phyloP scores from a whole-genome alignment of 441 rosid genomes.

The Eutrema salsugineum region DNA sequence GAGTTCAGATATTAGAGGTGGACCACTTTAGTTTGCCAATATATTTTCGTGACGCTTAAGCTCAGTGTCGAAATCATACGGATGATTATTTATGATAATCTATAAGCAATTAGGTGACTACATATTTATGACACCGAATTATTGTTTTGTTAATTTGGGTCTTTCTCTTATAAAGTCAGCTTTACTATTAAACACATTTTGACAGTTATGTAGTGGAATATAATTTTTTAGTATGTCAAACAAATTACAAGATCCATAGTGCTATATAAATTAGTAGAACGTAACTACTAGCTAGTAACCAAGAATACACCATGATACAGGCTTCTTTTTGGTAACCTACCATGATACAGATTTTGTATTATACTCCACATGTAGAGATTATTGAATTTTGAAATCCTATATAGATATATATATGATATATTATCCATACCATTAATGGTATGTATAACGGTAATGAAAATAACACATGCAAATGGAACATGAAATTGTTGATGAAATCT shows the following conservation, averaged over 20 bases:
- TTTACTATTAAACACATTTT: not conserved
- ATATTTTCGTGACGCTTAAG: not conserved
- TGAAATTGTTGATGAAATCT: slow-evolving; percentile 11
- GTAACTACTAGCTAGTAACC: not conserved
- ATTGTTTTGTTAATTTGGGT: not conserved
- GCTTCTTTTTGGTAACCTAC: no score
- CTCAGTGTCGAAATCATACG: not conserved
- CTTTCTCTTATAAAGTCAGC: not conserved
- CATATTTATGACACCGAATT: not conserved
- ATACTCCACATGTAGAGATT: not conserved
- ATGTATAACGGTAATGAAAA: not conserved
- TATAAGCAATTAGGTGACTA: not conserved
- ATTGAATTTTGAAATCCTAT: not conserved
- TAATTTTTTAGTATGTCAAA: not conserved
- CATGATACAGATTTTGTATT: not conserved
- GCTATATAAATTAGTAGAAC: not conserved
- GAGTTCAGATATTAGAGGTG: not conserved
- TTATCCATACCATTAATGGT: not conserved
- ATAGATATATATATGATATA: not conserved
- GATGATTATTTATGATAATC: not conserved
- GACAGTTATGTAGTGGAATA: not conserved
- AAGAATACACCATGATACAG: not conserved
- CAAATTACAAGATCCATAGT: not conserved
- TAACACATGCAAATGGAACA: slow-evolving; percentile 11
- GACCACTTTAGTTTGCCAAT: slow-evolving; percentile 4